Evolutionary conservation across 2,329 filamentous ascomycete genomes (phyloP), one percentile per base, ranked within the genome.

Genomic region (Trichoderma sp.): DNA sequence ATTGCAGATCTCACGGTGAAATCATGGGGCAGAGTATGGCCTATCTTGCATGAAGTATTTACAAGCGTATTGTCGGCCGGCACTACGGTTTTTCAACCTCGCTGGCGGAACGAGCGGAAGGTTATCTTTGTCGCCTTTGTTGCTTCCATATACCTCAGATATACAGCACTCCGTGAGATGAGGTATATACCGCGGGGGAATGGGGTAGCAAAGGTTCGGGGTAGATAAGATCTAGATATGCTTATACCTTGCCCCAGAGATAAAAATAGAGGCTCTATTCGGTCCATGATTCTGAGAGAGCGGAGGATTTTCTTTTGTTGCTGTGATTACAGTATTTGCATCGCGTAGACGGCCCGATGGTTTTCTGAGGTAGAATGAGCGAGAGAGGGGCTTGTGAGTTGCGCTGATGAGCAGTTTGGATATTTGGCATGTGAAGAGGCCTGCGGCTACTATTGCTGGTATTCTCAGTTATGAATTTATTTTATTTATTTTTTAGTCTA

Each of bases 211-310:
- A 40, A 14, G 29, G n/a, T n/a, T 27, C 27, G 58, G 37, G 21
- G 47, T 43, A 49, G 47, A 61, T 47, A 40, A 43, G 19, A 61
- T 61, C 58, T 47, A 33, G 58, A 61, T 61, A 47, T 61, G 58
- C 58, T 43, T 61, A 47, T 33, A 11, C 33, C 33, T 11, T 33
- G 4, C 24, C 1, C 11, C 13, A 8, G 8, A 16, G n/a, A 13
- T 49, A 49, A 49, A n/a, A 49, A 49, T 49, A 49, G 47, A 49
- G 4, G 8, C n/a, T 24, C n/a, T 49, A 24, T 49, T 49, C 10
- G 47, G 10, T 8, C 47, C 47, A 49, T 49, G 47, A 2, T 43
- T 43, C n/a, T n/a, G 47, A 24, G 47, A 49, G 47, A 24, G 47
- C 47, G 47, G 47, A 49, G 43, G 3, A 7, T 33, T 21, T 4